Conservation (phyloP, 176 grass and related monocot genomes). For the Bromus sterilis region DNA sequence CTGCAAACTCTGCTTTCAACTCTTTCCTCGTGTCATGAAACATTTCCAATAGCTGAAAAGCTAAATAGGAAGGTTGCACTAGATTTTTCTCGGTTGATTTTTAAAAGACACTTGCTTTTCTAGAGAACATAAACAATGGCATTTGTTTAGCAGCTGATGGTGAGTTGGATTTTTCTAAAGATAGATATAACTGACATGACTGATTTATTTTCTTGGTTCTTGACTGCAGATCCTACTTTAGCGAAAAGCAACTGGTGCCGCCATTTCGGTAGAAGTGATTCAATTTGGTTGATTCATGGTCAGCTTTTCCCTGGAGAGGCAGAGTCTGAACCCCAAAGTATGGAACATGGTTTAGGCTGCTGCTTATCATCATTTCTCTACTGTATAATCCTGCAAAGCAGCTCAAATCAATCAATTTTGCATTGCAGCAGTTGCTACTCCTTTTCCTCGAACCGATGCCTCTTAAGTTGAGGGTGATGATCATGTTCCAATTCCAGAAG, state of each 20-base stretch:
- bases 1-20: neutral
- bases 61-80: neutral
- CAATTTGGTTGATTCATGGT: neutral
- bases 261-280: neutral
- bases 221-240: neutral
- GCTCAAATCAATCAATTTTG: slow-evolving; percentile 19
- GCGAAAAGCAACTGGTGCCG: neutral
- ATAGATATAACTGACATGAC: neutral
- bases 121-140: neutral
- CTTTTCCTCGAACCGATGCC: neutral
- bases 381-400: neutral
- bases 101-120: neutral
- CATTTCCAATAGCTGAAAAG: neutral
- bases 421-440: neutral
- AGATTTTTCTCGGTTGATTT: slow-evolving; percentile 1
- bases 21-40: neutral
- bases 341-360: slow-evolving; percentile 13
- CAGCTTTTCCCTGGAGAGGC: neutral
- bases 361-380: slow-evolving; percentile 21
- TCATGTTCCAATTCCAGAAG: slow-evolving; percentile 28
- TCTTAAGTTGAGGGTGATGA: slow-evolving; percentile 5
- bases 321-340: neutral
- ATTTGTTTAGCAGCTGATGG: neutral
- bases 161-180: neutral
- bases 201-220: neutral